These are phyloP conservation scores for Macrocystidia cucumis DNA, from an alignment of 1,284 basidiomycete species.

Conservation along the genomic window DNA sequence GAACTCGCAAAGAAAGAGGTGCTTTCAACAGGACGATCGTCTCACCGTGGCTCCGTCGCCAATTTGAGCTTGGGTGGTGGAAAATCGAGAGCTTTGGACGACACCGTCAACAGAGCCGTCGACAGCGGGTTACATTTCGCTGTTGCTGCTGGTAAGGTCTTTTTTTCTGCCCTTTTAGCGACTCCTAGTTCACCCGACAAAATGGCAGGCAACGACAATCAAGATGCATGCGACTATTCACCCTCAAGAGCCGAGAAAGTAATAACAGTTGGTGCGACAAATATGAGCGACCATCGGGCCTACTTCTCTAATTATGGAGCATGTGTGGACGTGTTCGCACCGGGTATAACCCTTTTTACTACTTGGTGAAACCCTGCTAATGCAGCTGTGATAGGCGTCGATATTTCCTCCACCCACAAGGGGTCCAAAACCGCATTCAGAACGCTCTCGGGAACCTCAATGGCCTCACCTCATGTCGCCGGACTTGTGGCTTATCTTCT, in stretches of 20 bases:
- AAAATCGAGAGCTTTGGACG: constrained; percentile 85
- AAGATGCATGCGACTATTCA: constrained; percentile 77
- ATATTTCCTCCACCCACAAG: constrained; percentile 77
- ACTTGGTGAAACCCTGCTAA: constrained; percentile 2
- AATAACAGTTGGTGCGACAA: constrained; percentile 84
- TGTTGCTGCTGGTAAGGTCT: constrained; percentile 77
- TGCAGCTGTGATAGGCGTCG: constrained; percentile 37
- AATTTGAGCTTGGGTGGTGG: constrained; percentile 98
- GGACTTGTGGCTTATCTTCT: constrained; percentile 83
- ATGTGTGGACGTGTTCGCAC: constrained; percentile 82
- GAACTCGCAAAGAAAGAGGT: constrained; percentile 56
- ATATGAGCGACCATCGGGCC: constrained; percentile 75
- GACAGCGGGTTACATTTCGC: constrained; percentile 87
- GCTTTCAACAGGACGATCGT: constrained; percentile 56
- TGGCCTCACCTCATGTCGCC: constrained; percentile 64
- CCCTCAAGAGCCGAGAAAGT: constrained; percentile 72
- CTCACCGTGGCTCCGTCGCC: constrained; percentile 91
- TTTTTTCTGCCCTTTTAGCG: background rate
- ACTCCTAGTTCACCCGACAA: constrained; percentile 5
- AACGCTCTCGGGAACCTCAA: constrained; percentile 71
- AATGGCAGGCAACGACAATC: constrained; percentile 52
- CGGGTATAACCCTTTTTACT: constrained; percentile 35
- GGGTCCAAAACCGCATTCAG: constrained; percentile 47
- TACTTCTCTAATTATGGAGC: constrained; percentile 82
- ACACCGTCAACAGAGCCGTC: constrained; percentile 83